These are phyloP conservation scores for Dichotomocladium elegans DNA, from an alignment of 371 early-diverging fungal species.

Conservation along the genomic window DNA sequence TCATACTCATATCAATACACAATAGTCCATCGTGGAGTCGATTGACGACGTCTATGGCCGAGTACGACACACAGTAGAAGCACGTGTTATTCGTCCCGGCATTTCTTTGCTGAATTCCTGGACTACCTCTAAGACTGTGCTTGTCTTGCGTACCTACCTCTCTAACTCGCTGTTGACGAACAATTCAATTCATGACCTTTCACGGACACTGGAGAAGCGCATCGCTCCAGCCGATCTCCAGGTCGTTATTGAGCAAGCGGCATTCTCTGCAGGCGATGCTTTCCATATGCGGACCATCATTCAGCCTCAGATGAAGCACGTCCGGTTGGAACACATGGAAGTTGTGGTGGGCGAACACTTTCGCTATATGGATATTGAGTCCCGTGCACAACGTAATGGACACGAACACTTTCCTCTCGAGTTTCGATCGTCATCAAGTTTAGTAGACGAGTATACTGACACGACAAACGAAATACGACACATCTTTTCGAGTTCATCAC, in stretches of 20 bases:
- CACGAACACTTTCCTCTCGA: conserved; percentile 14
- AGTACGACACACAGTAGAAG: conserved; percentile 34
- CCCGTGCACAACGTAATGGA: conserved; percentile 30
- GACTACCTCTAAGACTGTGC: conserved; percentile 23
- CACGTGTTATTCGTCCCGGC: conserved; percentile 32
- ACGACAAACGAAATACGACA: conserved; percentile 18
- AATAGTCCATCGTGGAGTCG: conserved; percentile 34
- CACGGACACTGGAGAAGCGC: conserved; percentile 36
- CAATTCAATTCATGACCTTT: conserved; percentile 32
- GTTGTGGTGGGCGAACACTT: conserved; percentile 24
- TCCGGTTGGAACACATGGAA: conserved; percentile 29
- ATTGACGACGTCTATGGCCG: conserved; percentile 43
- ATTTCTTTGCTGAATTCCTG: conserved; percentile 27
- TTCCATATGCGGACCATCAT: conserved; percentile 33
- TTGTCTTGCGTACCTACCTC: conserved; percentile 35
- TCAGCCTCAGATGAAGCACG: conserved; percentile 35
- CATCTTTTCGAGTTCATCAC: conserved; percentile 15
- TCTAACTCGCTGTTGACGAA: conserved; percentile 38
- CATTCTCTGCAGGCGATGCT: conserved; percentile 38
- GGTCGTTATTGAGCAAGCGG: conserved; percentile 36
- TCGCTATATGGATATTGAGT: conserved; percentile 27
- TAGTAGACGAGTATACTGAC: not conserved
- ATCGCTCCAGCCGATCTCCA: conserved; percentile 30
- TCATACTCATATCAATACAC: too few relatives aligned
- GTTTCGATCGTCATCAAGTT: not conserved